Conservation (phyloP, 352 stramenopile species). For the Blastocystis sp. region DNA sequence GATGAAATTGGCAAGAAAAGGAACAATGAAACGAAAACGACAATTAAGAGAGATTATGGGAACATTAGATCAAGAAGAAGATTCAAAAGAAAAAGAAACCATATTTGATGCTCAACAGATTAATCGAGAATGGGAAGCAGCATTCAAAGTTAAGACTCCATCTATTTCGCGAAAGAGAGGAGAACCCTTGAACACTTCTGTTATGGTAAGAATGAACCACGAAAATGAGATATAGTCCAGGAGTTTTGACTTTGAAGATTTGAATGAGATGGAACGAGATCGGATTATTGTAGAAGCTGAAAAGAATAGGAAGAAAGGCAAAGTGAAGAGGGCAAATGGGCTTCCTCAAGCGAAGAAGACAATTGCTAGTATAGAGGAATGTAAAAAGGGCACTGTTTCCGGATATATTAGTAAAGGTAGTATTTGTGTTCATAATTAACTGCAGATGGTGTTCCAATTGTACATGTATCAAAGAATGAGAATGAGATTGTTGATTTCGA, state of each 20-base stretch:
- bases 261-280: conserved; percentile 47
- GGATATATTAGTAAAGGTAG: conserved; percentile 38
- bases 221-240: neutral
- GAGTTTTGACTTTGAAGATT: conserved; percentile 12
- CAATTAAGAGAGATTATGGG: conserved; percentile 3
- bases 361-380: neutral
- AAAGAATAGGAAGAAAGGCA: neutral
- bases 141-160: conserved; percentile 56
- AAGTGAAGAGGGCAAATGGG: neutral
- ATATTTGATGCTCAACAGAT: conserved; percentile 23
- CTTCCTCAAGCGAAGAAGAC: conserved; percentile 3
- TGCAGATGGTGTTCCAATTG: conserved; percentile 15
- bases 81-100: neutral
- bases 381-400: neutral
- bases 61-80: conserved; percentile 8
- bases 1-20: conserved; percentile 39
- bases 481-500: neutral
- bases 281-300: conserved; percentile 46
- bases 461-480: neutral
- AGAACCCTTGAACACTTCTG: neutral
- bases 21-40: conserved; percentile 31
- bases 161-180: conserved; percentile 20
- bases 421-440: neutral
- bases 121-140: neutral
- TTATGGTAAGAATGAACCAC: neutral